Evolutionary conservation across 169 alveolate genomes (phyloP).

Genomic region (Babesia gibsoni): DNA sequence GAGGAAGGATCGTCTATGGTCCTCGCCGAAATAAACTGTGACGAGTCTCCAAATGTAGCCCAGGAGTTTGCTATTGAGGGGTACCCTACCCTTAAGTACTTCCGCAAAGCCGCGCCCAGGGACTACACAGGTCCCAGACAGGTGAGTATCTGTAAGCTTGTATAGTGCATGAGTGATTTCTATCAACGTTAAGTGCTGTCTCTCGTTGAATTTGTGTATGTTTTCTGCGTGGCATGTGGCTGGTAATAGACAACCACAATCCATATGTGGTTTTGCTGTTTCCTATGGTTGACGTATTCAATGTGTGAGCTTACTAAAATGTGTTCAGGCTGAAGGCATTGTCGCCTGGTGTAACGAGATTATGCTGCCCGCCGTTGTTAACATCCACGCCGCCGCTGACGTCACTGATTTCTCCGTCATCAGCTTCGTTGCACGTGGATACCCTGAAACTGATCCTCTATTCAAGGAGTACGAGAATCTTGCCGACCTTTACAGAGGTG

Average conservation of each 20-base stretch:
- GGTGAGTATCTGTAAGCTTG: constrained; percentile 9
- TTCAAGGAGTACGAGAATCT: constrained; percentile 57
- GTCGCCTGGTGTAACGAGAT: constrained; percentile 70
- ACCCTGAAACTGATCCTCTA: constrained; percentile 51
- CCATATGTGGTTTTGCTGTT: too few relatives aligned
- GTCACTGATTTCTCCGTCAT: constrained; percentile 28
- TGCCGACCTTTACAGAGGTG: constrained; percentile 67
- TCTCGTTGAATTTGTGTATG: not conserved
- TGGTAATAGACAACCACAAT: not conserved
- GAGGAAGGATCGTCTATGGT: constrained; percentile 75
- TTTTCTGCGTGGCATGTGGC: not conserved
- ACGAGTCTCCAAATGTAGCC: constrained; percentile 74
- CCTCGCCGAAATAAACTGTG: constrained; percentile 89
- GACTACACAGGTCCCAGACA: constrained; percentile 72
- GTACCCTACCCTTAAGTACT: constrained; percentile 90
- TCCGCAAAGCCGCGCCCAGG: constrained; percentile 70
- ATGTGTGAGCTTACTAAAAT: too few relatives aligned
- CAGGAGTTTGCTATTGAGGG: constrained; percentile 84
- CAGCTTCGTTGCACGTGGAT: constrained; percentile 53
- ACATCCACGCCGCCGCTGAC: constrained; percentile 33
- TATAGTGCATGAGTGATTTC: not conserved
- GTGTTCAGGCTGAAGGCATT: constrained; percentile 56
- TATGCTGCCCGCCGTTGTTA: constrained; percentile 63
- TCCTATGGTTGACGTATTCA: too few relatives aligned
- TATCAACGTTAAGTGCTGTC: too few relatives aligned